These are phyloP conservation scores for Fusarium circinatum DNA, from an alignment of 2,329 filamentous ascomycete species.

Conservation along the genomic window DNA sequence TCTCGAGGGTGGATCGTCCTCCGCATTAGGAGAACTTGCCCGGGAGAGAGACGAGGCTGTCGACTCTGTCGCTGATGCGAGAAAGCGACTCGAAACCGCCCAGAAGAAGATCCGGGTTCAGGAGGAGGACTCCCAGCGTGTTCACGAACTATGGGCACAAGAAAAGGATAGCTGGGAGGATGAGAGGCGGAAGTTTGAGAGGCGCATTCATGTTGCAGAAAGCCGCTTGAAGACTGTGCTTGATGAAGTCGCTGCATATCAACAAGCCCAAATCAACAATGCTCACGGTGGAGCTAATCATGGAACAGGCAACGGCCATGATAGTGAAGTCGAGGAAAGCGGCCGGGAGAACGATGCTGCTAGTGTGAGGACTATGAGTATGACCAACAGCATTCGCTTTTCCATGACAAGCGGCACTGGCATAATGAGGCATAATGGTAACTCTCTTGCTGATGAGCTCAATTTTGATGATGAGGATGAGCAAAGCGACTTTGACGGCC, in stretches of 20 bases:
- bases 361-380: conserved; percentile 78
- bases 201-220: conserved; percentile 90
- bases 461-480: conserved; percentile 85
- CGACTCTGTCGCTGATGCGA: conserved; percentile 76
- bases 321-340: conserved; percentile 70
- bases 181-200: conserved; percentile 83
- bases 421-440: conserved; percentile 67
- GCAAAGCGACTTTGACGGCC: conserved; percentile 76
- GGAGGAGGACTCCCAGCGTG: conserved; percentile 83
- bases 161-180: conserved; percentile 89
- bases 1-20: conserved; percentile 87
- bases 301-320: conserved; percentile 51
- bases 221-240: conserved; percentile 84
- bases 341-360: conserved; percentile 75
- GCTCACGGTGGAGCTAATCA: conserved; percentile 44
- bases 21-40: conserved; percentile 83
- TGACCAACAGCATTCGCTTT: conserved; percentile 77
- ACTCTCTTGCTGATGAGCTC: conserved; percentile 91
- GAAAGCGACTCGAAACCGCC: conserved; percentile 77
- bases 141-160: conserved; percentile 82
- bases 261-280: conserved; percentile 62
- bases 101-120: conserved; percentile 82
- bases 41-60: conserved; percentile 88
- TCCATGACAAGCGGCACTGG: conserved; percentile 73
- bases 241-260: conserved; percentile 82